A percentile compares a stretch with the other conserved stretches of the same genome.
Evolutionary conservation across 768 basidiomycete genomes (phyloP).

Genomic region (Kwoniella botswanensis): DNA sequence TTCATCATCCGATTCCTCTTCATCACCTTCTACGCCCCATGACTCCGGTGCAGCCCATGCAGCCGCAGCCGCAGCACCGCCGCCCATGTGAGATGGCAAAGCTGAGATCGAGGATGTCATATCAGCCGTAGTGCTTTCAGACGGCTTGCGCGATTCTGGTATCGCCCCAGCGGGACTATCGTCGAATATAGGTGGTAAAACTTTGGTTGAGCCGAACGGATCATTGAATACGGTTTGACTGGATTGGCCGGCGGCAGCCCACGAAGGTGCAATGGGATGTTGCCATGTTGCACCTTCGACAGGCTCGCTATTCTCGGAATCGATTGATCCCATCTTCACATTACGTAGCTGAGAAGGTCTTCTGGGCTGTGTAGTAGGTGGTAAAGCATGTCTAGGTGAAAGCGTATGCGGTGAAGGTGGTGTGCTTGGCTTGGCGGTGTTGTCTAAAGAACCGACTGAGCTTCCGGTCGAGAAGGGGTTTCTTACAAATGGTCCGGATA

Average conservation of each 20-base stretch:
- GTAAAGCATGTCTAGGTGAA: constrained; percentile 35
- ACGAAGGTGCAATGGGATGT: constrained; percentile 41
- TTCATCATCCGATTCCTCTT: constrained; percentile 43
- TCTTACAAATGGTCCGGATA: constrained; percentile 30
- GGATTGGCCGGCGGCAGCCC: constrained; percentile 23
- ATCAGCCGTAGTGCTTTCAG: constrained; percentile 1
- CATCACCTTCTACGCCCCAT: constrained; percentile 62
- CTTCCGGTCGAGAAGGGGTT: constrained; percentile 31
- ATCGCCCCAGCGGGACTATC: background rate
- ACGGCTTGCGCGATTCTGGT: constrained; percentile 4
- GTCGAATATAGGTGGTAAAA: constrained; percentile 3
- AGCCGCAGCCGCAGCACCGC: constrained; percentile 53
- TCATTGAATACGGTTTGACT: constrained; percentile 48
- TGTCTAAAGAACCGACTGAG: constrained; percentile 31
- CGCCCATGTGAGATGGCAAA: background rate
- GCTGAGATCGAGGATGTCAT: constrained; percentile 7
- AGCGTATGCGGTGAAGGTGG: constrained; percentile 48
- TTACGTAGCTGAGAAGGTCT: constrained; percentile 57
- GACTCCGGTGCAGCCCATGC: constrained; percentile 62
- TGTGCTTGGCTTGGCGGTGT: constrained; percentile 26
- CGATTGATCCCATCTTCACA: constrained; percentile 49
- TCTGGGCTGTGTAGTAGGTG: constrained; percentile 46
- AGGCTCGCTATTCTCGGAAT: constrained; percentile 29
- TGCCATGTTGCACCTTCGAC: constrained; percentile 12
- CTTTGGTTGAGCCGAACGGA: constrained; percentile 42